Evolutionary conservation across 2,329 filamentous ascomycete genomes (phyloP).

Genomic region (Zymoseptoria brevis): DNA sequence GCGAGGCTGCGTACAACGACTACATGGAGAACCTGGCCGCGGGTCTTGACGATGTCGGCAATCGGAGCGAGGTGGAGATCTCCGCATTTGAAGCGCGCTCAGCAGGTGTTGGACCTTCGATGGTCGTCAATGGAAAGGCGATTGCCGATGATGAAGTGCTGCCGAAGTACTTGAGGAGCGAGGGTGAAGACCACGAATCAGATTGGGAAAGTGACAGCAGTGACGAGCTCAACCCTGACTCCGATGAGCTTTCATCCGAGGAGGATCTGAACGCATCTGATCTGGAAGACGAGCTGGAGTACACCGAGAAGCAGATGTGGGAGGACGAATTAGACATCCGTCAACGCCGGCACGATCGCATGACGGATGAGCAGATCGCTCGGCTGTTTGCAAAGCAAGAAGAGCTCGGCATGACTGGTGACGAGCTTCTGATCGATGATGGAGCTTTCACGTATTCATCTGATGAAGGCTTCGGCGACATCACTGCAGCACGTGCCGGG

Average conservation of each 20-base stretch:
- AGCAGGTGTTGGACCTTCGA: constrained; percentile 19
- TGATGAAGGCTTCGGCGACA: constrained; percentile 23
- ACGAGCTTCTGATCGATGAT: constrained; percentile 50
- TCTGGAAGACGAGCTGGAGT: constrained; percentile 27
- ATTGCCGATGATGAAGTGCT: constrained; percentile 25
- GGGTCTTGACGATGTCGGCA: constrained; percentile 15
- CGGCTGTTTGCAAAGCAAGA: constrained; percentile 54
- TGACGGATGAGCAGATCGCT: constrained; percentile 56
- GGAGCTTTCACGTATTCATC: constrained; percentile 14
- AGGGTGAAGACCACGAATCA: constrained; percentile 6
- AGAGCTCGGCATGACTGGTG: constrained; percentile 53
- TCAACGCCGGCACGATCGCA: constrained; percentile 31
- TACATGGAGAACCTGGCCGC: constrained; percentile 60
- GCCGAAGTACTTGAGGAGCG: constrained; percentile 12
- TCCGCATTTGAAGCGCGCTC: constrained; percentile 2
- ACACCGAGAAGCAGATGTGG: constrained; percentile 28
- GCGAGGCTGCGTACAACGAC: constrained; percentile 47
- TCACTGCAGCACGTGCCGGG: constrained; percentile 25
- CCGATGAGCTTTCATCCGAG: constrained; percentile 27
- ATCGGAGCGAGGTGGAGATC: constrained; percentile 7
- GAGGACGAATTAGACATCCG: constrained; percentile 37
- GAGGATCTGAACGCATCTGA: constrained; percentile 32
- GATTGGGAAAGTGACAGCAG: constrained; percentile 17
- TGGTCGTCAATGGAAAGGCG: constrained; percentile 24
- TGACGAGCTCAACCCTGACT: constrained; percentile 15